Conservation (phyloP, 345 rosid genomes). For the Adansonia digitata region DNA sequence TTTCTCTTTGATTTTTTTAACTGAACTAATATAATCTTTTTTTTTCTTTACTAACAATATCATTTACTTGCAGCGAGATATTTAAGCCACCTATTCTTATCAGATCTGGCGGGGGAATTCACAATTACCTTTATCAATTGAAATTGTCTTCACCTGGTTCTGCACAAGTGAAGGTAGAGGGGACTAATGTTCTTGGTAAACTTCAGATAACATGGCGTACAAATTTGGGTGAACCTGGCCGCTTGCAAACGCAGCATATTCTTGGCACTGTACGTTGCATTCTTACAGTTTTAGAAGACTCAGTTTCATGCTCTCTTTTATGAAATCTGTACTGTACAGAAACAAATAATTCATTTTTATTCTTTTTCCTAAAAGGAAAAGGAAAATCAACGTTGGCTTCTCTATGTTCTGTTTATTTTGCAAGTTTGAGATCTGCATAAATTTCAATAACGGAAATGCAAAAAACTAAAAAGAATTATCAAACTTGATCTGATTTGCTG, state of each 20-base stretch:
- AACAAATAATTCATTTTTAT: neutral
- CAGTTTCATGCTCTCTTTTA: neutral
- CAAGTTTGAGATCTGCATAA: neutral
- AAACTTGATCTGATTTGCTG: no score
- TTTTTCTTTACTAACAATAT: conserved; percentile 6
- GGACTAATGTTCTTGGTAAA: conserved; percentile 84
- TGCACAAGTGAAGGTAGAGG: conserved; percentile 48
- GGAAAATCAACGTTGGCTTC: neutral
- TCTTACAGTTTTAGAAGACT: neutral
- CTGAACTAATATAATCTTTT: neutral
- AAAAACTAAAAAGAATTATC: no score
- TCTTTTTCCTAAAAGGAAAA: neutral
- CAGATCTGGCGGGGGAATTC: conserved; percentile 87
- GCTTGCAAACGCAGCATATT: conserved; percentile 95
- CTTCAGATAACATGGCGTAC: conserved; percentile 97
- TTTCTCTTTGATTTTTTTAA: neutral
- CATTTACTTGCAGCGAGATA: conserved; percentile 42
- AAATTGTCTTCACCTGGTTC: conserved; percentile 41
- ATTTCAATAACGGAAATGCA: no score
- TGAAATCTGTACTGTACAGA: neutral
- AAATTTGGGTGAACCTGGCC: conserved; percentile 97
- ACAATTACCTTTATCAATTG: conserved; percentile 77
- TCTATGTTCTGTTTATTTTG: neutral
- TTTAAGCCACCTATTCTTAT: conserved; percentile 71
- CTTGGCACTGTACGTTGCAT: conserved; percentile 22